Base-by-base conservation (phyloP, 2,329 filamentous ascomycete genomes). In the Diaporthe citri region DNA sequence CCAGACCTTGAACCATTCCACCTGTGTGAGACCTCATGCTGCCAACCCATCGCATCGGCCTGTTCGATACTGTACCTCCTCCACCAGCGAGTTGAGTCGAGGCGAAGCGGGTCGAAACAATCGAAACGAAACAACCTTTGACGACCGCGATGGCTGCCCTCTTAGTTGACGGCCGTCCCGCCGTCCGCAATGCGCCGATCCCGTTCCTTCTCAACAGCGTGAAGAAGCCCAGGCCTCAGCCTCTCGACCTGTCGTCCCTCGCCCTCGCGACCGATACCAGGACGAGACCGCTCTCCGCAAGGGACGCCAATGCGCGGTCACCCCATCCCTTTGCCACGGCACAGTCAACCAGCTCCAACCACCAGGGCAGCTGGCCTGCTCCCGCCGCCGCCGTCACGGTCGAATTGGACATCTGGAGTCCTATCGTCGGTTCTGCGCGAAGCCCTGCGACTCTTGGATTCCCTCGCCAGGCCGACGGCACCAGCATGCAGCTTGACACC, bases 401-500 rank as follows among this genome's bases (percentile, higher is more conserved):
- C 31, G 46, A 60, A 5, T 28, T 74, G 34, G 43, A 46, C 28
- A 57, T 71, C 34, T 71, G 52, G 25, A 52, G 70, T 46, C 56
- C 62, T 39, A 39, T 25, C 4, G 41, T 57, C 28, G n/a, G 34
- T 17, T 51, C 20, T 52, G 43, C 64, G 55, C 52, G 39, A 20
- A 70, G 41, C 31, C 46, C 22, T 20, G 31, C 41, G 12, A 51
- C 20, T 25, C 22, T 52, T 13, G 52, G 7, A 13, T 25, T 17
- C 3, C 31, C 34, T 9, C 17, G 22, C 22, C 59, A 28, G 34
- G 43, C 31, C 41, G 56, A 70, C 31, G 62, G 46, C 3, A 62
- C 36, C 36, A 57, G 36, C 59, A 48, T 56, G 46, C 66, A 74
- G 34, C 56, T 71, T 25, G 67, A 72, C 51, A 59, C 39, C 22